Base-by-base conservation (phyloP, 768 basidiomycete species). In the Mycena maculata region DNA sequence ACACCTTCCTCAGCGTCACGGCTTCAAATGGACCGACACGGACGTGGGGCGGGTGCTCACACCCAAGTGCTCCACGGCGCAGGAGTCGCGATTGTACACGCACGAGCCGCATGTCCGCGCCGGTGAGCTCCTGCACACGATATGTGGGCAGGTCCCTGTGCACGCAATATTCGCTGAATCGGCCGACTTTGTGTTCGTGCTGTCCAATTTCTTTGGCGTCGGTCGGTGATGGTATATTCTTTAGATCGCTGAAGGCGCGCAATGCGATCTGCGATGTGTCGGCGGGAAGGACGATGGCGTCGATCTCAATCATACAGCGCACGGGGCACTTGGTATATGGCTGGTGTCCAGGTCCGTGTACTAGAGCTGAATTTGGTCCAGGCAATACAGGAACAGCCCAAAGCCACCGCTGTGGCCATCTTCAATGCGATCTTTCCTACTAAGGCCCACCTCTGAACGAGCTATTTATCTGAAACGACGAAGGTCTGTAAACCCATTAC, bases 341-440 rank as follows among this genome's bases (percentile, higher is more conserved):
- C 16, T 7, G 25, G 10, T 49, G 16, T 12, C 15, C 4, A 28
- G 22, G 20, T 28, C 7, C 30, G 20, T 18, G 8, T 22, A 15
- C n/a, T 23, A 2, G 33, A 23, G 13, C 52, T 53, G 33, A 53
- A 3, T 23, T 13, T 16, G 23, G 25, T 53, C n/a, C 13, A 53
- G 52, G 52, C n/a, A 6, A 33, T 38, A 25, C 33, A 53, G 15
- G 52, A 53, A 53, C 52, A 53, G 22, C 52, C 52, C 31, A 33
- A 53, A 23, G 52, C 52, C 11, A 53, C 52, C 20, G 50, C 50
- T 13, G 33, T 38, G 6, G 20, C 52, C 18, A 52, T 52, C 16
- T 53, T 53, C 52, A 38, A 53, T 23, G 33, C 52, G 22, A 33
- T 54, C 38, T 54, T 54, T 9, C n/a, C n/a, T n/a, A 16, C 16